Evolutionary conservation across 768 basidiomycete species (phyloP), one percentile per base, ranked within the genome.

Genomic region (Leccinum olivaceopallidum): DNA sequence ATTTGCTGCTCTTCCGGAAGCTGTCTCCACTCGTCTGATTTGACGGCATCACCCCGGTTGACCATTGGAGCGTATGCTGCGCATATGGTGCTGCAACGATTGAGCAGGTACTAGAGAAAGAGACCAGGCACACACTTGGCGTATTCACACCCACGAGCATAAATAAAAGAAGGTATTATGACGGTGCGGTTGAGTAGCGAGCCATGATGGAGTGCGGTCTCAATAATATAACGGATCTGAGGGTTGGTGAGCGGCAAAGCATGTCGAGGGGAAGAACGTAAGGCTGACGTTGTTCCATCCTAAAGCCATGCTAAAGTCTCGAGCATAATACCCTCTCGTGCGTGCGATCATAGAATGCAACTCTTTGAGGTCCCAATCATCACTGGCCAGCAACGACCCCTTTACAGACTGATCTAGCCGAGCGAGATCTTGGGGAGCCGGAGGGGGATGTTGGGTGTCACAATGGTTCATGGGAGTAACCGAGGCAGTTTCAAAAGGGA

Each of bases 161-260:
- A 81, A 55, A 81, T 74, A 61, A 74, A 78, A 2, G 80, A 76
- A 6, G 80, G 80, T 47, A 82, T 56, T 44, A 81, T 69, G 55
- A 78, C 72, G 2, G 78, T 79, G 50, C 80, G 75, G 63, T 80
- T 79, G 47, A 81, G 71, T 6, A 81, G 64, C 26, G 67, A 63
- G n/a, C 80, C 78, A 51, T 81, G 81, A 14, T 79, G 56, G 18
- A 81, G 62, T 9, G 78, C 70, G 2, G 79, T 76, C 61, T 81
- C 80, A 59, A 81, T 75, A 60, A 82, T 82, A 61, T 81, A 81
- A 20, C 80, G 77, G 73, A 81, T 74, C 80, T 80, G 47, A 36
- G 48, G 26, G 30, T 16, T 12, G 22, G 24, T 67, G 39, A 60
- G 63, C 26, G 34, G 30, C 26, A 3, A 53, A 56, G 42, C 37